Evolutionary conservation across 768 basidiomycete genomes (phyloP), one percentile per base, ranked within the genome.

Genomic region (Tremella yokohamensis): DNA sequence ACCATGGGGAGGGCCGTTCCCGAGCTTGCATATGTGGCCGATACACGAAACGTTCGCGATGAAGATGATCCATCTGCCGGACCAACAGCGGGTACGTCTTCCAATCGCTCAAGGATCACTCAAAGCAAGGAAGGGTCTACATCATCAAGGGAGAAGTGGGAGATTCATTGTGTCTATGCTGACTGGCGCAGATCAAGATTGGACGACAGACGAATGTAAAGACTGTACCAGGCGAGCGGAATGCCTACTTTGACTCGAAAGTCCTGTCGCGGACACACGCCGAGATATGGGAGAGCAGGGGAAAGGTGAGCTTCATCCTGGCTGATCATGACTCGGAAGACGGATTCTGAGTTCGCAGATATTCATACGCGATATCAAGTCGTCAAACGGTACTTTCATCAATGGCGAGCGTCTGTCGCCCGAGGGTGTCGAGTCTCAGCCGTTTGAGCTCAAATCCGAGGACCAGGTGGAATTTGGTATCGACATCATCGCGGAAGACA

Each of bases 381-480:
- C 88, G 64, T 92, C 90, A 0, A 99, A 99, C 64, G 96, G 96
- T 1, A 99, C 96, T 6, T 99, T 98, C 75, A 92, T 99, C 75
- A 97, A 99, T 68, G 87, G 90, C 56, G 91, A 98, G 64, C 83
- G 96, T 40, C 84, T 98, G 49, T 90, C 87, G 62, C 82, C 82
- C 2, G 94, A 99, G 75, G 87, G 89, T 37, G 81, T 88, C 58
- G 93, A 97, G 79, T 90, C 88, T 0, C 89, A 93, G 19, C 90
- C 92, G 0, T 92, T 84, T 64, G 90, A 96, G 78, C 84, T 99
- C 40, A 92, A 97, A 79, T 87, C 84, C 49, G 93, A 94, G 72
- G 93, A 98, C 73, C 87, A 91, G 62, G 91, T 99, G 70, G 93
- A 98, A 86, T 98, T 96, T 75, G 96, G 96, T 56, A 99, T 98